Conservation (phyloP, 75 land plant species). For the Pinus tabuliformis region DNA sequence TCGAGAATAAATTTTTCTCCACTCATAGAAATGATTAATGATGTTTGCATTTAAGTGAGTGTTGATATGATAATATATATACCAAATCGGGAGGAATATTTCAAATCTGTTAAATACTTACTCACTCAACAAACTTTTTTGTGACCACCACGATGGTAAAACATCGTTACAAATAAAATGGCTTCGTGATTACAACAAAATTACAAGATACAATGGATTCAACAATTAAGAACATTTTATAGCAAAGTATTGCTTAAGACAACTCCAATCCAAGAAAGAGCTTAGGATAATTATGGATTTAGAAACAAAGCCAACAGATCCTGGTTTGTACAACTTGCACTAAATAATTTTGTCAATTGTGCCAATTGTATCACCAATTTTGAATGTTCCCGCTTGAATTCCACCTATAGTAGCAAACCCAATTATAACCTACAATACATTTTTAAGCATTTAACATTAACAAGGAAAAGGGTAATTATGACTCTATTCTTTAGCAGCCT, state of each 20-base stretch:
- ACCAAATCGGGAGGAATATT: too few relatives aligned
- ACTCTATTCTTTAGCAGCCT: background rate
- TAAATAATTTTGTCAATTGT: conserved; percentile 93
- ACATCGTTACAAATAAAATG: too few relatives aligned
- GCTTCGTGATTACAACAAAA: too few relatives aligned
- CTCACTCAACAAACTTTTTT: too few relatives aligned
- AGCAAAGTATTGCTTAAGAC: background rate
- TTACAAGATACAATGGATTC: too few relatives aligned
- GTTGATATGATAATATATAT: too few relatives aligned
- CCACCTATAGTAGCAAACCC: conserved; percentile 99
- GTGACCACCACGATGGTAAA: too few relatives aligned
- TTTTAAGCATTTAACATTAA: conserved; percentile 4
- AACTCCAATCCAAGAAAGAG: background rate
- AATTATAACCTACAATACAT: conserved; percentile 69
- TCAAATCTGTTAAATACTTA: too few relatives aligned
- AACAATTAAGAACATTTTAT: too few relatives aligned
- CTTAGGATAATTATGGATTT: conserved; percentile 82
- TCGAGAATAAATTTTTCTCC: too few relatives aligned
- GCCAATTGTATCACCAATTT: conserved; percentile 97
- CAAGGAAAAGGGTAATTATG: background rate
- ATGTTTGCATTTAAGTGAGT: too few relatives aligned
- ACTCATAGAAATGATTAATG: too few relatives aligned
- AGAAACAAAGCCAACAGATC: conserved; percentile 97
- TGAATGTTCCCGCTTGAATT: conserved; percentile 97
- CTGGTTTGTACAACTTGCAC: conserved; percentile 95